Conservation (phyloP, 352 stramenopile species). For the Chrysophaeum taylorii region DNA sequence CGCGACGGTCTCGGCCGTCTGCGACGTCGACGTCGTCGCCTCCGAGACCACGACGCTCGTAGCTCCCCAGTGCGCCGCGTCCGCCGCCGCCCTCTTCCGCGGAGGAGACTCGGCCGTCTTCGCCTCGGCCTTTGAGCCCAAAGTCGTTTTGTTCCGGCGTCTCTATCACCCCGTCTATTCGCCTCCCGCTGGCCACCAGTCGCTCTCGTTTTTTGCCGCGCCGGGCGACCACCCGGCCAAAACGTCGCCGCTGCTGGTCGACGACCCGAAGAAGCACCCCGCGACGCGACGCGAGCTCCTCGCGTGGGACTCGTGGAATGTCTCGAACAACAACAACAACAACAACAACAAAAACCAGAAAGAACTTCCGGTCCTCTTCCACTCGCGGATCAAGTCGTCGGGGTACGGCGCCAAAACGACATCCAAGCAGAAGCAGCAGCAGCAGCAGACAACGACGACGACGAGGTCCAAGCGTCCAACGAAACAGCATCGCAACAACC, state of each 20-base stretch:
- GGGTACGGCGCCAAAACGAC: constrained; percentile 48
- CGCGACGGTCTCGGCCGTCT: not conserved
- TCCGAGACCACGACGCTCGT: not conserved
- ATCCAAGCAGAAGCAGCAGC: constrained; percentile 2
- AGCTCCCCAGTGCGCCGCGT: not conserved
- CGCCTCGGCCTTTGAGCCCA: not conserved
- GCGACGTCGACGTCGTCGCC: not conserved
- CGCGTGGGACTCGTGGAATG: no score
- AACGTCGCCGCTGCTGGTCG: no score
- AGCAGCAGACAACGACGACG: constrained; percentile 22
- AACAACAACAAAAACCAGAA: constrained; percentile 30
- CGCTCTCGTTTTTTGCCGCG: no score
- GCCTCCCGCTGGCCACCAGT: no score
- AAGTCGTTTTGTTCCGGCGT: no score
- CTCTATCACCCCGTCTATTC: no score
- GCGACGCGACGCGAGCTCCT: no score
- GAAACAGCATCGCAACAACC: constrained; percentile 27
- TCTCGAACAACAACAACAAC: no score
- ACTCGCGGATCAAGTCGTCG: constrained; percentile 59
- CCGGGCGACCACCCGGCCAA: no score
- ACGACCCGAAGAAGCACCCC: no score
- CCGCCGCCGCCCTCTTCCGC: not conserved
- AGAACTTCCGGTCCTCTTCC: constrained; percentile 66
- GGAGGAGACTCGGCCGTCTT: not conserved
- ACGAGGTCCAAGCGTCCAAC: constrained; percentile 19